Evolutionary conservation across 106 monocot species (phyloP).

Genomic region (Dendrobium huoshanense): DNA sequence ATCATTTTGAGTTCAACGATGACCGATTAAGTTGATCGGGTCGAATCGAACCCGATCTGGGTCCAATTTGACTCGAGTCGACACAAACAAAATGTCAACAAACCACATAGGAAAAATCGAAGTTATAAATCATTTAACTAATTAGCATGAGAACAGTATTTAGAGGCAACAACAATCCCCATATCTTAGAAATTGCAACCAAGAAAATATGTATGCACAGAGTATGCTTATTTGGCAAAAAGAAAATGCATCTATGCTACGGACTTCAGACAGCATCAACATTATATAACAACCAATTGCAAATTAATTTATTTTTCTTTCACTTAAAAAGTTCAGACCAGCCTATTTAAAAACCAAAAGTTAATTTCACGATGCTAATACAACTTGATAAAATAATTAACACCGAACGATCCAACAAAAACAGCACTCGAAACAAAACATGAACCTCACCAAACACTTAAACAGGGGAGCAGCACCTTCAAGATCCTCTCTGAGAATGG

Average conservation of each 20-base stretch:
- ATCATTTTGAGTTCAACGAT: too few species aligned
- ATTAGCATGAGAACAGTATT: too few species aligned
- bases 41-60: too few species aligned
- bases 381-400: not conserved
- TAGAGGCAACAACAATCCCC: too few species aligned
- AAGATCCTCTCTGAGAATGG: conserved; percentile 67
- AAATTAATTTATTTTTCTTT: not conserved
- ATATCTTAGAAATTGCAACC: too few species aligned
- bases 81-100: too few species aligned
- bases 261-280: not conserved
- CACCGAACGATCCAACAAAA: not conserved
- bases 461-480: conserved; percentile 33
- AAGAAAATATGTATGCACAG: too few species aligned
- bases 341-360: not conserved
- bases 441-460: conserved; percentile 60
- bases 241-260: not conserved
- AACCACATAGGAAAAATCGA: too few species aligned
- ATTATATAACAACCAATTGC: not conserved
- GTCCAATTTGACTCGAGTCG: too few species aligned
- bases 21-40: too few species aligned
- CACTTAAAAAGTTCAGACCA: not conserved
- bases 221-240: not conserved
- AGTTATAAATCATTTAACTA: too few species aligned
- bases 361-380: not conserved
- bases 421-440: not conserved